phyloP scores from a whole-genome alignment of 73 alveolate species.

The Durusdinium trenchii region DNA sequence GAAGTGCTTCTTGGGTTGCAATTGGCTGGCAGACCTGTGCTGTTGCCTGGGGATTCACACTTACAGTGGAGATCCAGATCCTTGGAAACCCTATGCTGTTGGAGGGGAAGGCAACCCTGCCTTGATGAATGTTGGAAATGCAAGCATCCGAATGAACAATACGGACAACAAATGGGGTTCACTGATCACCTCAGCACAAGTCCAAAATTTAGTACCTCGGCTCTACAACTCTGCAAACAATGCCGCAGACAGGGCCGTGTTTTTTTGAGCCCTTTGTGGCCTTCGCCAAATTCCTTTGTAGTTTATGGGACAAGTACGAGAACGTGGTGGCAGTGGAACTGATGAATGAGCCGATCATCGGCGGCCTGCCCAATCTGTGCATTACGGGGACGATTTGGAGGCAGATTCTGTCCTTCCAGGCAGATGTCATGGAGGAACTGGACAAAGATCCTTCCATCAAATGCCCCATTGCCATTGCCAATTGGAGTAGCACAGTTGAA shows the following conservation, averaged over 20 bases:
- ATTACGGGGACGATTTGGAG: not conserved
- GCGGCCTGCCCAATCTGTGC: conserved; percentile 33
- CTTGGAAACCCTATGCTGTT: conserved; percentile 32
- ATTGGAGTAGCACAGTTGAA: conserved; percentile 49
- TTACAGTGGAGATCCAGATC: conserved; percentile 13
- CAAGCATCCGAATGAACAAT: conserved; percentile 43
- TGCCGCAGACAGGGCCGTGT: not conserved
- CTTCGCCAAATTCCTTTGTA: conserved; percentile 8
- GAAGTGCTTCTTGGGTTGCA: conserved; percentile 40
- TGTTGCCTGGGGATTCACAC: not conserved
- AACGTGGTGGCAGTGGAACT: conserved; percentile 49
- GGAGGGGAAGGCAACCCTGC: not conserved
- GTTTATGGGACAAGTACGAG: conserved; percentile 38
- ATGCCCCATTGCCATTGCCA: conserved; percentile 43
- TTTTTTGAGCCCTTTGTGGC: conserved; percentile 51
- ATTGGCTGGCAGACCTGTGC: conserved; percentile 17
- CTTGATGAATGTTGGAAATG: conserved; percentile 35
- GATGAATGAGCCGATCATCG: conserved; percentile 49
- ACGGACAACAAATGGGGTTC: conserved; percentile 44
- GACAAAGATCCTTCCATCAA: conserved; percentile 11
- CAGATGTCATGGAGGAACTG: not conserved
- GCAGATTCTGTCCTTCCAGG: not conserved
- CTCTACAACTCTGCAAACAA: conserved; percentile 24
- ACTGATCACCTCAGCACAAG: conserved; percentile 34
- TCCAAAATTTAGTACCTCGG: conserved; percentile 27